Base-by-base conservation (phyloP, 345 rosid genomes). In the Euclidium syriacum region DNA sequence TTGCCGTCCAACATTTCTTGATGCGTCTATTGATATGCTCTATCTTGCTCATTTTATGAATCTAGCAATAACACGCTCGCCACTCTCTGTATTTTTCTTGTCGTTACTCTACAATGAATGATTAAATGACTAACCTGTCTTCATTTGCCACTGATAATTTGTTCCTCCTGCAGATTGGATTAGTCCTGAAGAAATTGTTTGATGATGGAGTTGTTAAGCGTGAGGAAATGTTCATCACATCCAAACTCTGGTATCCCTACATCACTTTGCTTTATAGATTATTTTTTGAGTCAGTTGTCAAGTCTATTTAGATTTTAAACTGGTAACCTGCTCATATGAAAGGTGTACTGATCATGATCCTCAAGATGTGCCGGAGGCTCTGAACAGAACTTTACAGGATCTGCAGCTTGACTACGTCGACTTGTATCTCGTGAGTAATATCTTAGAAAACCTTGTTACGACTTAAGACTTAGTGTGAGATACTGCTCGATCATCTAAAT, bases 371-470 rank as follows among this genome's bases (percentile, higher is more conserved):
- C 70, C 75, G 0, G 75, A 23, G 34, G 85, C 95, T 16, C 29
- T 90, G 18, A 74, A 81, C 23, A 78, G 77, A 77, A 82, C 94
- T 57, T 53, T 87, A 68, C 70, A 10, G 25, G 86, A 90, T 73
- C 72, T 90, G 48, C 94, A 81, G 73, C 78, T 87, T 55, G 89
- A 81, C 62, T 85, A 87, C 23, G 65, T 85, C 33, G 95, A 90
- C 77, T 52, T 90, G 41, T 87, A 83, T 73, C 94, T 90, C 19
- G 97, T 85, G 75, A 50, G 87, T 65, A 5, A 49, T 24, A 48
- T 67, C 4, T 15, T 49, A 24, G 33, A 8, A 34, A 52, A 18
- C 23, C 18, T 1, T 47, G 7, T 61, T 33, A 5, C 8, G n/a
- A 16, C 10, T 30, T 47, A 35, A 11, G 56, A 18, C 26, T n/a